Percentiles rank a stretch among this genome's conserved stretches.
Evolutionary conservation across 768 basidiomycete species (phyloP).

Genomic region (Hydnomerulius pinastri): DNA sequence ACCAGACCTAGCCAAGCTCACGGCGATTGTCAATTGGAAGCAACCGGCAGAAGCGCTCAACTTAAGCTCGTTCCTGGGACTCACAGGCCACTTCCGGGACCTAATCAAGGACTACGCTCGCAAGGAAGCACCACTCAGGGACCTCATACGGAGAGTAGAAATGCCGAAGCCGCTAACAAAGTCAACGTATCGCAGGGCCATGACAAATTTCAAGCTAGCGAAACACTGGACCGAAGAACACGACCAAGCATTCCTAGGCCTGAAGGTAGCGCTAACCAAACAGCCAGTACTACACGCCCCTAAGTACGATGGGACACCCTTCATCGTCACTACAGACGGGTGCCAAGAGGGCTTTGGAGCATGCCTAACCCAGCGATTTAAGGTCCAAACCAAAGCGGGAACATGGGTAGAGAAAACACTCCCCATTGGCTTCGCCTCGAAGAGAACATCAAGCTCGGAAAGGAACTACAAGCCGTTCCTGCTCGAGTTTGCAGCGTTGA

Average conservation of each 20-base stretch:
- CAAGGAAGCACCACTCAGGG: slow-evolving; percentile 32
- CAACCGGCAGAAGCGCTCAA: slow-evolving; percentile 29
- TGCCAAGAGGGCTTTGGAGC: slow-evolving; percentile 36
- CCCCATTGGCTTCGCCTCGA: slow-evolving; percentile 28
- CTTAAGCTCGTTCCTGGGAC: slow-evolving; percentile 36
- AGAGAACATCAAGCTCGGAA: no score
- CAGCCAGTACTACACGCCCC: slow-evolving; percentile 36
- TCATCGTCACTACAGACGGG: slow-evolving; percentile 38
- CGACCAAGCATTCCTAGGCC: slow-evolving; percentile 20
- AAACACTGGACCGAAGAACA: slow-evolving; percentile 6
- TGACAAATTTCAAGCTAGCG: neutral
- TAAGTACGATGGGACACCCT: slow-evolving; percentile 33
- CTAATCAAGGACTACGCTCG: slow-evolving; percentile 37
- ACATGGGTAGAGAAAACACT: neutral
- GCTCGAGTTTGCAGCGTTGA: no score
- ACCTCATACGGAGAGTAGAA: slow-evolving; percentile 18
- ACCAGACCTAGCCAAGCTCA: slow-evolving; percentile 39
- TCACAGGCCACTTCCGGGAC: slow-evolving; percentile 36
- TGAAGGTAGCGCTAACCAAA: slow-evolving; percentile 32
- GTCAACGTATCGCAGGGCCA: no score
- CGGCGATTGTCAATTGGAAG: slow-evolving; percentile 38
- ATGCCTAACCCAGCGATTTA: slow-evolving; percentile 18
- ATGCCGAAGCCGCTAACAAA: neutral
- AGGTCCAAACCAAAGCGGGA: slow-evolving; percentile 1
- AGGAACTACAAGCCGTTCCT: no score